Evolutionary conservation across 1,284 basidiomycete genomes (phyloP).

Genomic region (Vanrija sp.): DNA sequence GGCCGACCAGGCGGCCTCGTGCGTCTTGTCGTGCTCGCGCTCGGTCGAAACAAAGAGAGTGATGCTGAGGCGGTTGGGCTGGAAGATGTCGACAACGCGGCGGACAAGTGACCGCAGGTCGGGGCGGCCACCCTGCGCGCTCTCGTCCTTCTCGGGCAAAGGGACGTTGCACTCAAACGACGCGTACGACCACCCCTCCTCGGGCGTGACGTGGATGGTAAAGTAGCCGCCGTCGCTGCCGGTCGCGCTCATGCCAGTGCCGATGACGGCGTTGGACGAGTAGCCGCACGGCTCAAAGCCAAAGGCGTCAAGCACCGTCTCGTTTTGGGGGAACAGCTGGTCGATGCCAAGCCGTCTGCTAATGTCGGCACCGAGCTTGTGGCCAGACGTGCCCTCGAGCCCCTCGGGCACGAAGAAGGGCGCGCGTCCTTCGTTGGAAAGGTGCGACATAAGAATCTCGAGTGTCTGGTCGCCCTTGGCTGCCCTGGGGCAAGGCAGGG

Average conservation of each 20-base stretch:
- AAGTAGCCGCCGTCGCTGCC: slow-evolving; percentile 74
- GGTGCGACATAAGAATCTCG: slow-evolving; percentile 96
- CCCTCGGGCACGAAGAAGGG: slow-evolving; percentile 69
- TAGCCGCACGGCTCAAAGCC: slow-evolving; percentile 96
- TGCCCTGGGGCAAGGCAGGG: slow-evolving; percentile 16
- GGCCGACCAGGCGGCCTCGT: slow-evolving; percentile 32
- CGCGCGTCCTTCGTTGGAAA: slow-evolving; percentile 68
- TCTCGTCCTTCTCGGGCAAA: slow-evolving; percentile 49
- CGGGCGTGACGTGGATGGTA: slow-evolving; percentile 98
- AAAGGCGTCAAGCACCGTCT: slow-evolving; percentile 86
- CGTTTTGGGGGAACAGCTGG: slow-evolving; percentile 69
- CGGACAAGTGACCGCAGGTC: slow-evolving; percentile 75
- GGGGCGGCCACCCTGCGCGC: slow-evolving; percentile 39
- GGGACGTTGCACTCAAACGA: slow-evolving; percentile 99
- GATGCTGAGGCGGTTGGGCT: slow-evolving; percentile 79
- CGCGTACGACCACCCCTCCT: slow-evolving; percentile 95
- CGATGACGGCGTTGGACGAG: slow-evolving; percentile 88
- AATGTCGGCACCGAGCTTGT: slow-evolving; percentile 63
- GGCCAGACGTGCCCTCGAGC: slow-evolving; percentile 42
- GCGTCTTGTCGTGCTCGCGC: slow-evolving; percentile 51
- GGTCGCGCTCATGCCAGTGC: slow-evolving; percentile 47
- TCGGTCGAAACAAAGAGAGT: slow-evolving; percentile 83
- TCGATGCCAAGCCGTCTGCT: slow-evolving; percentile 77
- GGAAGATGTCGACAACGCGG: slow-evolving; percentile 88
- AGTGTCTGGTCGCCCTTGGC: slow-evolving; percentile 75